Percentiles rank a stretch among this genome's conserved stretches.
Conservation (phyloP, 2,329 filamentous ascomycete species). For the Penicillium sp. region DNA sequence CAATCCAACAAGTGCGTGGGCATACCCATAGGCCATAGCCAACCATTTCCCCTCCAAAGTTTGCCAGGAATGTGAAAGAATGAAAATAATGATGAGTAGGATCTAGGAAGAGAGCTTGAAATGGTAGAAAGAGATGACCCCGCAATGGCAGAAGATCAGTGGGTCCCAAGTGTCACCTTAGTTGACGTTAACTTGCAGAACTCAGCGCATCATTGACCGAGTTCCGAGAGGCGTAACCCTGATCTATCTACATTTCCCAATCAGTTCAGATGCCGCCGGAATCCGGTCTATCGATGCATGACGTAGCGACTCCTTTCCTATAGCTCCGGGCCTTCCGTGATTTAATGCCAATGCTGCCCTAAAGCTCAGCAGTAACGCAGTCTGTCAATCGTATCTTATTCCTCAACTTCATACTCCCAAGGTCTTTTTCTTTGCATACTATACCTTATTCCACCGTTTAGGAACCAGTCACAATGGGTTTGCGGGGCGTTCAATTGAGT, state of each 20-base stretch:
- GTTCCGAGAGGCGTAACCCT: background rate
- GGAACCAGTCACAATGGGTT: conserved; percentile 22
- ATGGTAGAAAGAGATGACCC: background rate
- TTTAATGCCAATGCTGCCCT: conserved; percentile 20
- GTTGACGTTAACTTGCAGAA: background rate
- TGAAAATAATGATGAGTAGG: background rate
- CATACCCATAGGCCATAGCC: no score
- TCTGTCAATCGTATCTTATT: background rate
- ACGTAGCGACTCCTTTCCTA: conserved; percentile 26
- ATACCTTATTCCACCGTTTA: background rate
- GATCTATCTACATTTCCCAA: background rate
- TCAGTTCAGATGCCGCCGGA: conserved; percentile 10
- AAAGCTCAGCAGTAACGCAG: background rate
- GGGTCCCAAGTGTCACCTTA: background rate
- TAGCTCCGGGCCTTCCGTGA: conserved; percentile 29
- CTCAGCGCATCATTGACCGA: conserved; percentile 10
- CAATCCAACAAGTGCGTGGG: background rate
- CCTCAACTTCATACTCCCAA: background rate
- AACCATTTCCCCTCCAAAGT: background rate
- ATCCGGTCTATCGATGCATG: conserved; percentile 26
- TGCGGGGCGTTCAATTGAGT: conserved; percentile 27
- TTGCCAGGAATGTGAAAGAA: background rate
- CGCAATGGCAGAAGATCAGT: background rate
- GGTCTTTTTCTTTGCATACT: background rate
- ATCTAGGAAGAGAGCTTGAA: background rate